A percentile compares a stretch with the other conserved stretches of the same genome.
These are phyloP conservation scores for Myriosclerotinia duriaeana DNA, from an alignment of 2,329 filamentous ascomycete species.

Conservation along the genomic window DNA sequence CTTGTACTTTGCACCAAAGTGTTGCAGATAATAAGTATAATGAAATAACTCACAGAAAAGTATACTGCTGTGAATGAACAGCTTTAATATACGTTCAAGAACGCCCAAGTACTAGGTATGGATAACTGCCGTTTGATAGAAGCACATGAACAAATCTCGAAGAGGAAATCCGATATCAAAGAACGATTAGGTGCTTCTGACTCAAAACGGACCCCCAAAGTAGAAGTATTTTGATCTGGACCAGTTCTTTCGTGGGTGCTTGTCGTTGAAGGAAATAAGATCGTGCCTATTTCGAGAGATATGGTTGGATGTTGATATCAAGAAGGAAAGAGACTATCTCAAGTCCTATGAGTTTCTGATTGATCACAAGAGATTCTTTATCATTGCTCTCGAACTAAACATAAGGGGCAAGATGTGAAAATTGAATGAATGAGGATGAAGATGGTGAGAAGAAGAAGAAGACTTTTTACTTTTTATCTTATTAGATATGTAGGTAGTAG, in stretches of 20 bases:
- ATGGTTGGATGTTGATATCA: conserved; percentile 24
- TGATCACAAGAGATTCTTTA: conserved; percentile 12
- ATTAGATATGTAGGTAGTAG: no score
- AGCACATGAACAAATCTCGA: conserved; percentile 25
- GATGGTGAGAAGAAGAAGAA: background rate
- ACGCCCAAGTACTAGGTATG: background rate
- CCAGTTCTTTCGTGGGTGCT: conserved; percentile 17
- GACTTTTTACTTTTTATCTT: background rate
- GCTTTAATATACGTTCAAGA: conserved; percentile 13
- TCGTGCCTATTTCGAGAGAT: conserved; percentile 23
- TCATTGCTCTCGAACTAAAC: background rate
- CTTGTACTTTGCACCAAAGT: conserved; percentile 28
- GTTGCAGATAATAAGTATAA: background rate
- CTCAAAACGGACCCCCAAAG: conserved; percentile 7
- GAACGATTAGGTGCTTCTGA: conserved; percentile 22
- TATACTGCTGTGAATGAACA: background rate
- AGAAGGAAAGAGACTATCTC: background rate
- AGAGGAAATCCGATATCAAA: conserved; percentile 14
- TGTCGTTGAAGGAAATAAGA: conserved; percentile 11
- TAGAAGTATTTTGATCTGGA: conserved; percentile 25
- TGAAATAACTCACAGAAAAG: background rate
- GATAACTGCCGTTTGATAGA: conserved; percentile 5
- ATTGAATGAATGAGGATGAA: background rate
- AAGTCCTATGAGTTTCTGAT: background rate
- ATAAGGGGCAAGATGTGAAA: background rate